Evolutionary conservation across 768 basidiomycete genomes (phyloP), one percentile per base, ranked within the genome.

Genomic region (Leccinellum rugosiceps): DNA sequence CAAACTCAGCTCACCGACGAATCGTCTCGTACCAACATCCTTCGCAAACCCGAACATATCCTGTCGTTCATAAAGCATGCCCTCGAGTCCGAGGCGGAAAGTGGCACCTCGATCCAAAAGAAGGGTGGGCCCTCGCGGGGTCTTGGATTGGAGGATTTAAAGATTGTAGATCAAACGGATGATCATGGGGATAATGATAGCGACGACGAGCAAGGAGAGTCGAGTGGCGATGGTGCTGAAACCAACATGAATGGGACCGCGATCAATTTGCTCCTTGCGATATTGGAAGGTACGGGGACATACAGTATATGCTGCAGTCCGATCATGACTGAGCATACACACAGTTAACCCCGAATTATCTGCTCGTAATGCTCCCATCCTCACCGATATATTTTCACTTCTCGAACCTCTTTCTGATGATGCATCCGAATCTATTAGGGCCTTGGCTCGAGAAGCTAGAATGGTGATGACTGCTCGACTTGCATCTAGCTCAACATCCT

Each of bases 51-150:
- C 0, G 79, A 80, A 10, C 85, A 94, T 56, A 80, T 95, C 10
- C 70, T 98, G n/a, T 77, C 81, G 3, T 97, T 97, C 67, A 78
- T 98, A 25, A 88, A 87, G 55, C 85, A 92, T 57, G 88, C 89
- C 1, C 74, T 97, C 5, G 83, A 85, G 49, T 73, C 83, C 5
- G 66, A 71, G 17, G 47, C 34, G 15, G 25, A 49, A 25, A 43
- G 15, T 43, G 23, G 28, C 3, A 30, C 56, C 4, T 14, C 56
- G 32, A 30, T 52, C 44, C 3, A n/a, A n/a, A 30, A 61, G 59
- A 57, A 57, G 50, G 13, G 32, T 7, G 35, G 50, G 45, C 52
- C 6, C 14, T 50, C 53, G 21, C 55, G 46, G 19, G 71, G 69
- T 38, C 70, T 75, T 23, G 65, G 66, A 17, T 62, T 74, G 49